phyloP scores from a whole-genome alignment of 2,329 filamentous ascomycete species.

The Fusarium cicatricum region DNA sequence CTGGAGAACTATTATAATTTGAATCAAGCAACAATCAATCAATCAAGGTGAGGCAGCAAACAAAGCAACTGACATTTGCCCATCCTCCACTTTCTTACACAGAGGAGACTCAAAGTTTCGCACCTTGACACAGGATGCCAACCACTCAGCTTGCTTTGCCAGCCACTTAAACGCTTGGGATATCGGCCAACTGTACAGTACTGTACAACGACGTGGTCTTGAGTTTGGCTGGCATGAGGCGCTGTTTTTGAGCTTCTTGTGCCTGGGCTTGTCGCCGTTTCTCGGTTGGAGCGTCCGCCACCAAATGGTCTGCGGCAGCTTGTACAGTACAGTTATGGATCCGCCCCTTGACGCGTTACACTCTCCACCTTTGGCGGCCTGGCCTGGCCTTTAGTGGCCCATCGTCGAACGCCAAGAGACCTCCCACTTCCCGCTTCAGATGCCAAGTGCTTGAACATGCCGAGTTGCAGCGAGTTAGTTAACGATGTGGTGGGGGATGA shows the following conservation, averaged over 20 bases:
- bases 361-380: constrained; percentile 25
- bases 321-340: neutral
- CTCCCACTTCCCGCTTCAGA: constrained; percentile 31
- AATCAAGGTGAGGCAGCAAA: constrained; percentile 9
- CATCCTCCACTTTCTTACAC: neutral
- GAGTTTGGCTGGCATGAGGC: neutral
- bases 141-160: neutral
- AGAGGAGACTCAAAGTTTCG: constrained; percentile 1
- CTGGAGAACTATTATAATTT: constrained; percentile 3
- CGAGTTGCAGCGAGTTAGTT: constrained; percentile 5
- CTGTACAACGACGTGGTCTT: neutral
- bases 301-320: constrained; percentile 3
- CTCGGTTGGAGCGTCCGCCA: constrained; percentile 27
- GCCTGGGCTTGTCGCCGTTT: constrained; percentile 20
- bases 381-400: constrained; percentile 15
- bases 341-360: constrained; percentile 37
- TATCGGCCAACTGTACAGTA: constrained; percentile 3
- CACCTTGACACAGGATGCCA: neutral
- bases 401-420: constrained; percentile 18
- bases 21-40: constrained; percentile 2
- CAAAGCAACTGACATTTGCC: neutral
- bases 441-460: constrained; percentile 17
- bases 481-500: constrained; percentile 16
- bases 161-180: constrained; percentile 1
- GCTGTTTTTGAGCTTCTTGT: constrained; percentile 4